Evolutionary conservation across 148 eudicot species (phyloP), one percentile per base, ranked within the genome.

Genomic region (Mesembryanthemum crystallinum): DNA sequence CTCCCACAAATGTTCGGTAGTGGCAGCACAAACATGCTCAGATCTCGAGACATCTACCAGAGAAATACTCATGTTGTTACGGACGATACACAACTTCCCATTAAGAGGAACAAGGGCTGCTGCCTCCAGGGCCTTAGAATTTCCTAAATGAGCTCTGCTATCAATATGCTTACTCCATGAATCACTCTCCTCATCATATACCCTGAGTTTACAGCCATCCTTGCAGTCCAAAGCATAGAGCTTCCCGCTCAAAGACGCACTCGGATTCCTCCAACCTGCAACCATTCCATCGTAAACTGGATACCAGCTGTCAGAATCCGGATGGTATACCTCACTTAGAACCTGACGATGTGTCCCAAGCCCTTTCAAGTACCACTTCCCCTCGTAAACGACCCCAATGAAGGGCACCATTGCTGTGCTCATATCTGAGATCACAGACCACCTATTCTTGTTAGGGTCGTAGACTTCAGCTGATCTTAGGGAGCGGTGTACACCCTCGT

Each of bases 341-440:
- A 93, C 96, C 68, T 93, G 92, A 62, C 94, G 76, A 43, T 89
- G 98, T 20, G 98, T 79, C 63, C 98, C 92, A 1, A 91, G 84
- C 67, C 98, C 98, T 82, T 93, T 93, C 45, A 93, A 71, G 77
- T 83, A 93, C 98, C 98, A 93, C 83, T 91, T 93, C 0, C 96
- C 98, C 29, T 87, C 90, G 29, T 91, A 91, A 42, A 93, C 96
- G 29, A 93, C 94, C 39, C 96, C 97, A 35, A 91, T 91, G 77
- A 91, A 88, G 0, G 98, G 98, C 37, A 91, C 92, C 94, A 92
- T 92, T 30, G 89, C 86, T 0, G 97, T 92, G 76, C 97, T 90
- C 97, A 92, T 92, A 66, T 91, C 98, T 7, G 94, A 81, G 54
- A 93, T 88, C 65, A 93, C 82, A 25, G 89, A 84, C 98, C 98